Evolutionary conservation across 2,329 filamentous ascomycete genomes (phyloP), one percentile per base, ranked within the genome.

Genomic region (Apiospora pterosperma): DNA sequence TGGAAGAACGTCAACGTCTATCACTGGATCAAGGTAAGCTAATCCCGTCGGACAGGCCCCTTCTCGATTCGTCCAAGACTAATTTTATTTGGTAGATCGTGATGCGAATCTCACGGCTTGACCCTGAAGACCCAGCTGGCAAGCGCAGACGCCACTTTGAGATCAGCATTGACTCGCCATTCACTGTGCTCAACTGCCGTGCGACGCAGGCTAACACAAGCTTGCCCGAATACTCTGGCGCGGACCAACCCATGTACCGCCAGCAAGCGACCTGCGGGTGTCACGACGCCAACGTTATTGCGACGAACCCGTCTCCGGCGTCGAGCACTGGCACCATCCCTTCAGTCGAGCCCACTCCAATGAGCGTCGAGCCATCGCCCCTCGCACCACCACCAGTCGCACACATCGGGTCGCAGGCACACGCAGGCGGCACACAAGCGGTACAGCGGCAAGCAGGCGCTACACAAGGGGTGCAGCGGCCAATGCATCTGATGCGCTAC

Each of bases 91-190:
- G 36, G 16, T 67, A 95, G 92, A 93, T 97, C 73, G 93, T 97
- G 67, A 92, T 97, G 88, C 90, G 94, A 62, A 89, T 97, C 59
- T 97, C 93, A 36, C 93, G 92, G 71, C 82, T 91, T 16, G 94
- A 97, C 71, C 86, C 89, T 42, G 88, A 90, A 12, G 92, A 97
- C 71, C 89, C 93, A 0, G 83, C 82, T 1, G 85, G 84, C 39
- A 84, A 81, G 67, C 94, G 94, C 74, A 88, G 93, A 68, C 87
- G 93, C 38, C 94, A 97, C 75, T 97, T 97, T 70, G 94, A 97
- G 77, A 97, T 97, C 72, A 97, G 93, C 69, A 97, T 97, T 71
- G 94, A 97, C 78, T 97, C 93, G 1, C 94, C 94, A 0, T 95
- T 97, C 75, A 95, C 95, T 67, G 92, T 97, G 58, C 90, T 97